Evolutionary conservation across 352 stramenopile species (phyloP).

Genomic region (Lagenidium sp.): DNA sequence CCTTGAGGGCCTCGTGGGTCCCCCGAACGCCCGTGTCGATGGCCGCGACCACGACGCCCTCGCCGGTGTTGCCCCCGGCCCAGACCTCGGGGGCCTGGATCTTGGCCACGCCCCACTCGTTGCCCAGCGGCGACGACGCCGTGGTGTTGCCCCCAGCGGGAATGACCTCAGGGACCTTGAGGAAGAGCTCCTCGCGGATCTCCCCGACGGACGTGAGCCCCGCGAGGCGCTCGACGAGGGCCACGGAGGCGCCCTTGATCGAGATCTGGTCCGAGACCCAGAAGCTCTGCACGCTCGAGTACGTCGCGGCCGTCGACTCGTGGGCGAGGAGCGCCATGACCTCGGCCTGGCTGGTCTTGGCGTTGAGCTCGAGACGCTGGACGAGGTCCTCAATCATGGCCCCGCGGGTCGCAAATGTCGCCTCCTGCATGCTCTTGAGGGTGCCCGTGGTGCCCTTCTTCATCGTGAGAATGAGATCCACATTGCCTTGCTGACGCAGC

Average conservation of each 20-base stretch:
- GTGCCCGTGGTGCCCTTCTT: slow-evolving; percentile 10
- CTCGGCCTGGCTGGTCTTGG: not conserved
- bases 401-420: slow-evolving; percentile 4
- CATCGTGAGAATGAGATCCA: slow-evolving; percentile 26
- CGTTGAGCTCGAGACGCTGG: not conserved
- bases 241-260: not conserved
- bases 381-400: not conserved
- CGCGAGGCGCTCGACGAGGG: not conserved
- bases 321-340: not conserved
- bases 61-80: slow-evolving; percentile 1
- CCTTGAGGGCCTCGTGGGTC: not conserved
- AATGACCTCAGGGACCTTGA: not conserved
- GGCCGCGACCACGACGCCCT: not conserved
- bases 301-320: not conserved
- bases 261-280: not conserved
- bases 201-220: not conserved
- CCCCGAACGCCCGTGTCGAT: not conserved
- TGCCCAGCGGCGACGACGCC: not conserved
- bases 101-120: slow-evolving; percentile 1
- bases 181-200: not conserved
- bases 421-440: slow-evolving; percentile 11
- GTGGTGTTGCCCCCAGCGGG: not conserved
- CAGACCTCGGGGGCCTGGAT: slow-evolving; percentile 4
- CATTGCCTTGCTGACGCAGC: slow-evolving; percentile 16
- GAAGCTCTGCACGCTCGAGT: not conserved